phyloP scores from a whole-genome alignment of 1,139 yeast species.

The Suhomyces terraborum region DNA sequence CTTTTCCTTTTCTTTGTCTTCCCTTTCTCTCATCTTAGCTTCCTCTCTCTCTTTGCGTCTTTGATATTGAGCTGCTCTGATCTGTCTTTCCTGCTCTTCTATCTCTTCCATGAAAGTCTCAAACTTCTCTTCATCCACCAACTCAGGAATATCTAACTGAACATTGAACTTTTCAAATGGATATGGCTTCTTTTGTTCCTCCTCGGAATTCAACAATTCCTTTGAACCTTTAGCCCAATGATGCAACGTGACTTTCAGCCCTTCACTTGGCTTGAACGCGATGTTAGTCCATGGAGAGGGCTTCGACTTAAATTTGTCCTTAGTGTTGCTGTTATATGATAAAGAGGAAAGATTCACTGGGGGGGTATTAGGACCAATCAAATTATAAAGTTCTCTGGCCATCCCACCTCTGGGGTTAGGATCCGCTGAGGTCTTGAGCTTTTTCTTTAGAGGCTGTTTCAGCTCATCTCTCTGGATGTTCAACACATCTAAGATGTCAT shows the following conservation, averaged over 20 bases:
- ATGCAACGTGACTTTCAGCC: constrained; percentile 51
- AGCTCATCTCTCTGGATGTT: constrained; percentile 56
- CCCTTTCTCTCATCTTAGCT: constrained; percentile 16
- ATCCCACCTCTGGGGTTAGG: constrained; percentile 61
- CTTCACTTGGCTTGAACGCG: constrained; percentile 57
- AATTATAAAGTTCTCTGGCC: constrained; percentile 85
- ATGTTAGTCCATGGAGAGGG: constrained; percentile 83
- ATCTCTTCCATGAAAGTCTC: constrained; percentile 48
- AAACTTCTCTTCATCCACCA: constrained; percentile 68
- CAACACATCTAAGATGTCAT: constrained; percentile 77
- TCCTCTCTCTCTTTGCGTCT: constrained; percentile 28
- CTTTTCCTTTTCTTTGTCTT: constrained; percentile 16
- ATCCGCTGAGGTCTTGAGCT: constrained; percentile 32
- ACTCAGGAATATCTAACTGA: constrained; percentile 65
- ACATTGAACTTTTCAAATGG: constrained; percentile 77
- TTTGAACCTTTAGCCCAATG: constrained; percentile 90
- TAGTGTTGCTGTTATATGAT: constrained; percentile 49
- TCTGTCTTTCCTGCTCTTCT: constrained; percentile 31
- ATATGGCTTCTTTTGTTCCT: constrained; percentile 55
- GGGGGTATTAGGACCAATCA: constrained; percentile 91
- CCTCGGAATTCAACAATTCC: constrained; percentile 45
- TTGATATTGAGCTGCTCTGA: constrained; percentile 19
- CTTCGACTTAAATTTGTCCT: constrained; percentile 65
- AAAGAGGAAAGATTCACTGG: constrained; percentile 62
- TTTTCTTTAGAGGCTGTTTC: constrained; percentile 41